Base-by-base conservation (phyloP, 441 rosid species). In the Pelargonium cotyledonis region DNA sequence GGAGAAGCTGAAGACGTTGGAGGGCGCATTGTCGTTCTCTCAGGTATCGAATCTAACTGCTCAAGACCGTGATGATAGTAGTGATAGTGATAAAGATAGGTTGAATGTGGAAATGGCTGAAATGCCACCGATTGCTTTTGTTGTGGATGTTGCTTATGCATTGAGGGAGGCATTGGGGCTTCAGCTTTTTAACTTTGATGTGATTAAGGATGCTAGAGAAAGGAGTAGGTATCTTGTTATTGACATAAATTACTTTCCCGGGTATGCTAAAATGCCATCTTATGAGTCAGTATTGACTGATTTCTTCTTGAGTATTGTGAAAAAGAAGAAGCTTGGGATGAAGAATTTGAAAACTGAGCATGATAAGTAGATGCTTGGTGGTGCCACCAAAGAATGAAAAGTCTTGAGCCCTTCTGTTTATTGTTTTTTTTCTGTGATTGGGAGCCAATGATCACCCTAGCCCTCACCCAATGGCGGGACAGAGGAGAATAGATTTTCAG, bases 221-320 rank as follows among this genome's bases (percentile, higher is more conserved):
- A 77, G 64, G 65, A 82, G 78, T 69, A 76, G 85, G 70, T 88
- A 84, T 78, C 74, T 86, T 47, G 77, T 91, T 0, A 84, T 91
- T 57, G 97, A 89, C 76, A 81, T 91, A 64, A 91, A 91, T 77
- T 91, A 91, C 83, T 89, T 91, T 75, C 94, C 94, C 12, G 94
- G 94, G 43, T 89, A 84, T 55, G 92, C 87, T 0, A 91, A 89
- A 82, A 82, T 87, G 88, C 95, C 95, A 0, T 75, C 70, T 75
- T 89, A 80, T 65, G 94, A 88, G 86, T 70, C 84, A 21, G 70
- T 89, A 6, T 78, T 91, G 82, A 89, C 93, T 0, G 74, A 83
- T 44, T 91, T 91, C 77, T 82, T 88, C 70, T 75, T 77, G 73
- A 82, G 82, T 65, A 65, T 86, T 53, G 76, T 82, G 53, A 66